Evolutionary conservation across 225 moss, liverwort and hornwort species (phyloP).

Genomic region (Neckera pumila): DNA sequence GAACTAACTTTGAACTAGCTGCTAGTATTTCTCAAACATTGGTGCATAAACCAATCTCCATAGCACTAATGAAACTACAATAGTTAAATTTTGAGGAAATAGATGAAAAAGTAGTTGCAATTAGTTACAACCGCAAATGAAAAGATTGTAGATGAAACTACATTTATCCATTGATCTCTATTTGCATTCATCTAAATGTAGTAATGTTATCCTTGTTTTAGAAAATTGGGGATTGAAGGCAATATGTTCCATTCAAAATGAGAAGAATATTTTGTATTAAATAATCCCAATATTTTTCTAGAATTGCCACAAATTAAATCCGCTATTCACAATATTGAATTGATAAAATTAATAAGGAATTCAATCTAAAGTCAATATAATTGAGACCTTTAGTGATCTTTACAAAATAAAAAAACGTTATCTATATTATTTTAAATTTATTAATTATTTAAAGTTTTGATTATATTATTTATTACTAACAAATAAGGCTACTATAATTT

Average conservation of each 20-base stretch:
- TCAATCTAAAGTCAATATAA: background rate
- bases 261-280: background rate
- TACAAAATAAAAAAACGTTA: background rate
- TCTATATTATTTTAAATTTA: background rate
- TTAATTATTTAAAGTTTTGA: background rate
- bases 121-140: fast-evolving
- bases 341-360: background rate
- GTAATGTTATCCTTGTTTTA: background rate
- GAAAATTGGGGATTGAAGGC: background rate
- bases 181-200: background rate
- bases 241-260: background rate
- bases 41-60: fast-evolving
- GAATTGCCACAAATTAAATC: too few species aligned
- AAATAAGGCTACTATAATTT: background rate
- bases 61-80: fast-evolving
- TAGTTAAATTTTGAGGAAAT: background rate
- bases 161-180: fast-evolving
- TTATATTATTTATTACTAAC: background rate
- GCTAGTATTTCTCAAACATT: fast-evolving
- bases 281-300: background rate
- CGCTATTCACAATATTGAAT: fast-evolving
- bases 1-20: too few species aligned
- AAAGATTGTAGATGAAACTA: background rate
- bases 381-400: fast-evolving
- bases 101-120: background rate